Conservation (phyloP, 2,329 filamentous ascomycete genomes). For the Sclerotinia glacialis region DNA sequence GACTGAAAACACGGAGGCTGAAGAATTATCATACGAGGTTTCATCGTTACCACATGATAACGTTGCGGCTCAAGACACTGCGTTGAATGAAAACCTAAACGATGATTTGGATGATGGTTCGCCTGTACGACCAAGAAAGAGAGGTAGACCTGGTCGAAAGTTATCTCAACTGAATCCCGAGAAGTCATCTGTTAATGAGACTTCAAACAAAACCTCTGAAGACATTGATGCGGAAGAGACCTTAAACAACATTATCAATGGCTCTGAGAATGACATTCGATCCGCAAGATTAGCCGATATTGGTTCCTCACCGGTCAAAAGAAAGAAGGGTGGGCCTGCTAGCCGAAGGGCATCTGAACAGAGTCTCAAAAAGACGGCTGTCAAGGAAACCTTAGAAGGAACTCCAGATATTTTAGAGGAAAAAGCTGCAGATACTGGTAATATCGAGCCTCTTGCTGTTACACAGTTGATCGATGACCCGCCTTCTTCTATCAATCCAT, state of each 20-base stretch:
- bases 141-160: slow-evolving; percentile 4
- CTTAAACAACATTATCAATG: not conserved
- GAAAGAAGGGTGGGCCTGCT: not conserved
- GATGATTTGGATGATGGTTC: not conserved
- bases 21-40: not conserved
- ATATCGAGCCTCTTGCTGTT: not conserved
- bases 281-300: not conserved
- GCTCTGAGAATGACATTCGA: not conserved
- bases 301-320: slow-evolving; percentile 2
- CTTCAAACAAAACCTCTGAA: not conserved
- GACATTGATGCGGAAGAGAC: not conserved
- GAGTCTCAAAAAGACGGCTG: not conserved
- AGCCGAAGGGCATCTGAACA: not conserved
- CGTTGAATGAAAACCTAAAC: not conserved
- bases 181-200: not conserved
- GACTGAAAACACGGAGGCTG: not conserved
- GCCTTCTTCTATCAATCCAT: not conserved
- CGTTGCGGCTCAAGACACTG: not conserved
- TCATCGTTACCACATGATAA: not conserved
- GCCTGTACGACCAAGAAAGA: not conserved
- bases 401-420: not conserved
- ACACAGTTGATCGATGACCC: not conserved
- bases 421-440: not conserved
- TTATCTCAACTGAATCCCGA: not conserved
- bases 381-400: not conserved